Evolutionary conservation across 1,284 basidiomycete genomes (phyloP), one percentile per base, ranked within the genome.

Genomic region (Ustilago shanxiensis): DNA sequence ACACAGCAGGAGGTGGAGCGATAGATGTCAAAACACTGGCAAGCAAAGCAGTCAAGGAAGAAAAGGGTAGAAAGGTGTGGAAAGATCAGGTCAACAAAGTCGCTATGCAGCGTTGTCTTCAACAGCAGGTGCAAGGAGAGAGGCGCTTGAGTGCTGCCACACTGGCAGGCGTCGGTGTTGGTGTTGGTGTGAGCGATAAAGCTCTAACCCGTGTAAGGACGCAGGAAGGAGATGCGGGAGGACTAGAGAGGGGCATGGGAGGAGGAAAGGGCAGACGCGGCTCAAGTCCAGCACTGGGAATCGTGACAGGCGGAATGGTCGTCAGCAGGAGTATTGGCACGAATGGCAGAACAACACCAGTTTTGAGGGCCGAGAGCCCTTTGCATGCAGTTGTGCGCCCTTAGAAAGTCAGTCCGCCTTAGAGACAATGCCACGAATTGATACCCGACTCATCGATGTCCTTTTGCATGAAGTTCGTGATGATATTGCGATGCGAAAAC

Each of bases 11-110:
- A 14, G 39, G 29, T 22, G 37, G 44, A 8, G 35, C 20, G 28
- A 65, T 74, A 49, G 72, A 75, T 54, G 72, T 75, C 0, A 75
- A 71, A 29, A 50, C 37, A 16, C 45, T 75, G 8, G 72, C 67
- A 4, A 67, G 35, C 10, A 60, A 67, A 24, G 68, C 68, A 18
- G 67, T 71, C 13, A 64, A 68, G 24, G 65, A 76, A 20, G 68
- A 62, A 20, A 62, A 63, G 13, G 65, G 65, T 3, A 50, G 61
- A 7, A 56, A 57, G 8, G 61, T 66, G 1, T 76, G 73, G 73
- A 76, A 76, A 52, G 65, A 67, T 41, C 45, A 76, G 3, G 65
- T 76, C 2, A 65, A 76, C 26, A 71, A 65, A 26, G 31, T 52
- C 5, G 73, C 68, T 5, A 64, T 67, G 64, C 60, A 71, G 9